Conservation (phyloP, 305 asterid species). For the Fraxinus dipetala region DNA sequence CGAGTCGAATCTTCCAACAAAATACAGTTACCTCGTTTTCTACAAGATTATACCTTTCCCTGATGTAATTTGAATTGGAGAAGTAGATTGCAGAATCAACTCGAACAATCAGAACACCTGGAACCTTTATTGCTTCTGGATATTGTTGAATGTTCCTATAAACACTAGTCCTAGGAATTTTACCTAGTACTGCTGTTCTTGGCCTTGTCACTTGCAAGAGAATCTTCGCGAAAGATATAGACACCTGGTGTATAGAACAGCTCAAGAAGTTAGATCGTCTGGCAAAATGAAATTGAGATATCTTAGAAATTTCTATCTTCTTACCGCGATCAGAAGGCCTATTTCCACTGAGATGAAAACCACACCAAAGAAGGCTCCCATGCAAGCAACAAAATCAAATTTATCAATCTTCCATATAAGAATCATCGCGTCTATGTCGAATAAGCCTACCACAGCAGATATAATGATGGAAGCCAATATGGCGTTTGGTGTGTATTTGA, state of each 20-base stretch:
- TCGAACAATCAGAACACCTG: conserved; percentile 63
- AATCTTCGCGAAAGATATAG: conserved; percentile 69
- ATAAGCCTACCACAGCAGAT: conserved; percentile 61
- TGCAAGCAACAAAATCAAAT: conserved; percentile 71
- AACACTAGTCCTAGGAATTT: conserved; percentile 62
- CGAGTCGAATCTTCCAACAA: neutral
- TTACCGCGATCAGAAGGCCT: conserved; percentile 75
- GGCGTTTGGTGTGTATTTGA: conserved; percentile 76
- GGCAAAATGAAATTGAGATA: neutral
- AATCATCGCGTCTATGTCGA: conserved; percentile 57
- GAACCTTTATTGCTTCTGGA: conserved; percentile 67
- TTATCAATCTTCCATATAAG: conserved; percentile 78
- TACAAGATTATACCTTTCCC: conserved; percentile 51
- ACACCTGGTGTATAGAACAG: conserved; percentile 35
- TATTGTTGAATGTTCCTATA: conserved; percentile 75
- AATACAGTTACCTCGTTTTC: neutral
- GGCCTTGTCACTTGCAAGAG: conserved; percentile 91
- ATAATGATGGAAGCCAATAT: conserved; percentile 75
- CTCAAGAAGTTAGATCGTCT: neutral
- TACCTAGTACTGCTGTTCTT: conserved; percentile 65
- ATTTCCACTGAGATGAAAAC: conserved; percentile 65
- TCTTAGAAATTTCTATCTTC: neutral
- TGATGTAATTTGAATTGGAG: conserved; percentile 73
- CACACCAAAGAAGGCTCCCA: conserved; percentile 86
- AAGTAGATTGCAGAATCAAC: conserved; percentile 89